Evolutionary conservation across 306 rosid genomes (phyloP).

Genomic region (Carpinus viminea): DNA sequence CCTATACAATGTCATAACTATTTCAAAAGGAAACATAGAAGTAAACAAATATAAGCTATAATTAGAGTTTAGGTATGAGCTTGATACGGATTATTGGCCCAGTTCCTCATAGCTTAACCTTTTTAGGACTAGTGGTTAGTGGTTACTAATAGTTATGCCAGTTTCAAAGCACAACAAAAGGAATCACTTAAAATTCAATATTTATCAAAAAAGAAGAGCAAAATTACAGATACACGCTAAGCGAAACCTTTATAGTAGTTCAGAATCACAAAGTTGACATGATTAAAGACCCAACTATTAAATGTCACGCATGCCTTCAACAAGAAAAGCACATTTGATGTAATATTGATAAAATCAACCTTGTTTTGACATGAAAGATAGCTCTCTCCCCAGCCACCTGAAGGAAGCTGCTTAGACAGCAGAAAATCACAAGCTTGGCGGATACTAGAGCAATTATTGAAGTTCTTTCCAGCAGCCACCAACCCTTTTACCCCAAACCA

Average conservation of each 20-base stretch:
- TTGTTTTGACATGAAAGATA: constrained; percentile 85
- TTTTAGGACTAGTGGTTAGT: too few relatives aligned
- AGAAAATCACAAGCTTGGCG: constrained; percentile 76
- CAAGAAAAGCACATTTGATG: constrained; percentile 2
- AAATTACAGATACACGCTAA: background rate
- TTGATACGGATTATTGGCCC: too few relatives aligned
- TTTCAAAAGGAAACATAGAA: too few relatives aligned
- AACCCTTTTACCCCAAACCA: constrained; percentile 86
- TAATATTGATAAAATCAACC: constrained; percentile 40
- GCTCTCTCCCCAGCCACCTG: constrained; percentile 96
- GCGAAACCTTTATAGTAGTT: background rate
- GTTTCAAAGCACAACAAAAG: too few relatives aligned
- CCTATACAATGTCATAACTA: too few relatives aligned
- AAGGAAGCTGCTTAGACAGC: constrained; percentile 70
- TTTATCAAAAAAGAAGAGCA: too few relatives aligned
- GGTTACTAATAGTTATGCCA: too few relatives aligned
- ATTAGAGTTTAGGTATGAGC: too few relatives aligned
- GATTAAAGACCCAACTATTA: background rate
- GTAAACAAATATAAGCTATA: too few relatives aligned
- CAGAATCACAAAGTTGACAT: background rate
- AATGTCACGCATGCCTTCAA: background rate
- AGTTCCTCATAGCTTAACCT: too few relatives aligned
- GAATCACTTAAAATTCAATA: too few relatives aligned
- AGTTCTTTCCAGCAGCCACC: constrained; percentile 76
- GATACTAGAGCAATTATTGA: constrained; percentile 50